Evolutionary conservation across 768 basidiomycete genomes (phyloP), one percentile per base, ranked within the genome.

Genomic region (Auricularia sp.): DNA sequence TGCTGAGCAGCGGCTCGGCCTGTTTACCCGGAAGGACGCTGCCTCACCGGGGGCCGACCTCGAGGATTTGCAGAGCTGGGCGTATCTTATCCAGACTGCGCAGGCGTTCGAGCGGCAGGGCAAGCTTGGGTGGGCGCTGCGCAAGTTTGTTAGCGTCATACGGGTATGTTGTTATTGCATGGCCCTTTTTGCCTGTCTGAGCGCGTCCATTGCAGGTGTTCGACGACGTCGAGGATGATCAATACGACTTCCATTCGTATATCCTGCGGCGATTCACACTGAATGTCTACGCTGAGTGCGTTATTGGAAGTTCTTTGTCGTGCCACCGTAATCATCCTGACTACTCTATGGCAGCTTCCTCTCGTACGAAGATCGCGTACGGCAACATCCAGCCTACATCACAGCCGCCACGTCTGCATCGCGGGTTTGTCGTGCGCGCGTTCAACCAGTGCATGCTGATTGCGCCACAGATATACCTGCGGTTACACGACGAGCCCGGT

Each of bases 221-320:
- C 73, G 82, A 87, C 62, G 89, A 90, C 62, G 83, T 90, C 67
- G 93, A 97, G 67, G 93, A 98, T 68, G 95, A 97, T 71, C 94
- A 98, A 75, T 98, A 89, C 69, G 97, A 99, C 74, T 99, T 99
- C 81, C 97, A 99, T 73, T 86, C 89, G 6, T 99, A 98, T 74
- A 91, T 91, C 68, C 68, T 98, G 68, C 87, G 97, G 62, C 93
- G 91, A 69, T 90, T 87, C 70, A 96, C 90, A 7, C 76, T 98
- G 39, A 88, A 87, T 62, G 84, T 92, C 12, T 98, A 98, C 72
- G 66, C 90, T 62, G 84, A 86, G 96, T 98, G 69, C 66, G 89
- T 77, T 4, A 14, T 33, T 21, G 23, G 4, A 18, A 7, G 8
- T 18, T n/a, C 18, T 59, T 23, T 59, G 56, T 6, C 56, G 6